Base-by-base conservation (phyloP, 2,329 filamentous ascomycete genomes). In the Pseudogymnoascus sp. region DNA sequence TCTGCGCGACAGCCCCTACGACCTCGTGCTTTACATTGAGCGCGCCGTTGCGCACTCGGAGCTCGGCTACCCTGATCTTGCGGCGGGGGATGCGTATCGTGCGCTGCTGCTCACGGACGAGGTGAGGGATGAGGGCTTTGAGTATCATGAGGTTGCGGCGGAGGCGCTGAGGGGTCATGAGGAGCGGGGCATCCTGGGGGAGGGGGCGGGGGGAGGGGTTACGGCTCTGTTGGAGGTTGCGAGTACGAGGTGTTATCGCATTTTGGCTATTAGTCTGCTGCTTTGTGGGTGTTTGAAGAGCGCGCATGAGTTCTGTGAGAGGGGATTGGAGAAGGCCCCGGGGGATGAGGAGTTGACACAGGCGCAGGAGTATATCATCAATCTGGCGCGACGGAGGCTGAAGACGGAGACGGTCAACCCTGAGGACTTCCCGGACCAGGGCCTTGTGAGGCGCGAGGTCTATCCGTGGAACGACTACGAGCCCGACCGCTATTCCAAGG, bases 31-130 rank as follows among this genome's bases (percentile, higher is more conserved):
- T 6, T 88, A 87, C 68, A 78, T 90, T 63, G 82, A 88, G 67
- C 85, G 93, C 34, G 91, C 91, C 23, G 77, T 83, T 36, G 79
- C 89, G 45, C 86, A 97, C 74, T 83, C 86, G 14, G 79, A 85
- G 54, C 81, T 97, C 57, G 90, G 86, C 39, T 97, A 96, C 74
- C 91, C 91, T 0, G 95, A 99, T 74, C 83, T 99, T 40, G 92
- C 92, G 4, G 87, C 88, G 10, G 91, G 91, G 36, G 93, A 97
- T 78, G 91, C 91, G 4, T 97, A 97, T 74, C 88, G 89, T 63
- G 92, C 93, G 1, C 81, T 97, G n/a, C 83, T 96, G 3, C 79
- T 99, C 57, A 83, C 89, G 14, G 93, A 97, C 72, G 91, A 95
- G 68, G 83, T 91, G 37, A 76, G 81, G 67, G 87, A 95, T 63